Evolutionary conservation across 1,284 basidiomycete species (phyloP).

Genomic region (Boletus semigastroideus): DNA sequence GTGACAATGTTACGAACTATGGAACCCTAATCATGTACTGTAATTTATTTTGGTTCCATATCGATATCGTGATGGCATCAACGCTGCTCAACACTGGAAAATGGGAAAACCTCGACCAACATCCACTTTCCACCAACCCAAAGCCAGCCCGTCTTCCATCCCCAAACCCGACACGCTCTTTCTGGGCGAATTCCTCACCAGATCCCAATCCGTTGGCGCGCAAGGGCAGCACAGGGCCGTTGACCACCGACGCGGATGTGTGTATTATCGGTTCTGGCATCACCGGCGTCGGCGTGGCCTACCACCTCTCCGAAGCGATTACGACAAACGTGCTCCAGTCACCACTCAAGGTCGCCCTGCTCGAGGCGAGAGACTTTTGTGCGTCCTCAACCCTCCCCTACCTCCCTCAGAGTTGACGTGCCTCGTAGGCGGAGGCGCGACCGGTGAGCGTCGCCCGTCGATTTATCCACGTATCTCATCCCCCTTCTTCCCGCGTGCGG

Average conservation of each 20-base stretch:
- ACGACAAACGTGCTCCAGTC: slow-evolving; percentile 11
- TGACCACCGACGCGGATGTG: slow-evolving; percentile 62
- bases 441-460: slow-evolving; percentile 44
- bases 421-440: slow-evolving; percentile 71
- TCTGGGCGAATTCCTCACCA: slow-evolving; percentile 60
- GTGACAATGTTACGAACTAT: slow-evolving; percentile 17
- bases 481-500: too few species aligned
- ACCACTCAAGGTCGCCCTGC: slow-evolving; percentile 51
- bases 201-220: slow-evolving; percentile 62
- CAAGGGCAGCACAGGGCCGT: slow-evolving; percentile 58
- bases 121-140: slow-evolving; percentile 7
- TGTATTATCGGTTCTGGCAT: slow-evolving; percentile 80
- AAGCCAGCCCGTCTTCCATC: slow-evolving; percentile 44
- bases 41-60: neutral
- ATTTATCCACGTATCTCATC: neutral
- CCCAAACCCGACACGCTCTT: slow-evolving; percentile 61
- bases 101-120: neutral
- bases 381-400: slow-evolving; percentile 28
- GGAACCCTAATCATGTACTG: neutral
- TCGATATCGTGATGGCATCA: slow-evolving; percentile 9
- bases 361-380: slow-evolving; percentile 83
- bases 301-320: slow-evolving; percentile 56
- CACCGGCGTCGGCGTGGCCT: slow-evolving; percentile 70
- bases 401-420: slow-evolving; percentile 7
- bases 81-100: neutral